Evolutionary conservation across 1,284 basidiomycete species (phyloP), one percentile per base, ranked within the genome.

Genomic region (Cryptococcus floricola): DNA sequence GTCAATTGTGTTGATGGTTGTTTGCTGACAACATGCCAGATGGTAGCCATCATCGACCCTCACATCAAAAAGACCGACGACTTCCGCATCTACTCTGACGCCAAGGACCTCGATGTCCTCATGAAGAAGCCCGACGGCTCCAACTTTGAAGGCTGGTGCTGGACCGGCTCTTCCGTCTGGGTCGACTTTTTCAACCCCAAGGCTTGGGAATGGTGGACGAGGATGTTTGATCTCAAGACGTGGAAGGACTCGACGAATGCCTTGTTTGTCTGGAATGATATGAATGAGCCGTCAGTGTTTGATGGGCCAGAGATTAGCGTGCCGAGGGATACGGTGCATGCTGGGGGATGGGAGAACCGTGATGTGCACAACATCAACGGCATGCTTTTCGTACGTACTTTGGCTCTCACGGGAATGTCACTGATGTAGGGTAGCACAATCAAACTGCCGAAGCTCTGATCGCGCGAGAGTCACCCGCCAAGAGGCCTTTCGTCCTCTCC

Each of bases 241-340:
- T 81, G 79, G 76, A 74, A 75, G 72, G 74, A 80, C 42, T 79
- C 78, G 62, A 90, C 89, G 1, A 84, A 85, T 48, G 85, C 86
- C 66, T 83, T 97, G 10, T 87, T 87, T 70, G 89, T 98, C 59
- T 97, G 94, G 93, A 98, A 97, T 76, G 95, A 98, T 74, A 98
- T 98, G 95, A 98, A 97, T 71, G 95, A 98, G 89, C 95, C 95
- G 1, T 88, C 93, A 4, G 87, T 99, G 25, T 98, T 99, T 81
- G 95, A 97, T 66, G 96, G 95, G 0, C 96, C 96, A 3, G 96
- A 99, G 74, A 95, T 98, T 69, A 92, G 91, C 13, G 92, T 97
- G 87, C 92, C 90, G 13, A 91, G 89, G 72, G 96, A 98, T 67
- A 90, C 88, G 59, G 77, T 96, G 39, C 95, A 98, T 68, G 88